phyloP scores from a whole-genome alignment of 345 rosid species.

The Iberis pinnata region DNA sequence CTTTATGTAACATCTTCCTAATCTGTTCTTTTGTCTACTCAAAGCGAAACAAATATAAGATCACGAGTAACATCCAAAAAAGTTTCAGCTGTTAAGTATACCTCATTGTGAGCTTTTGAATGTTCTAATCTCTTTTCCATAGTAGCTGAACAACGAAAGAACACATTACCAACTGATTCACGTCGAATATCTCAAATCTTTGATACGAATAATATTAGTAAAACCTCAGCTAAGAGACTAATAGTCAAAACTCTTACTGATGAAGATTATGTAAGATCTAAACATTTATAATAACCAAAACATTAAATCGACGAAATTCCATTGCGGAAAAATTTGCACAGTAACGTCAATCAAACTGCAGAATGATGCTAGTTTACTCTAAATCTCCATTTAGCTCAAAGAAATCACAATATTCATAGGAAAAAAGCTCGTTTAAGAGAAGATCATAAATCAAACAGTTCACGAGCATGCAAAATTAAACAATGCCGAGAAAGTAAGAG shows the following conservation, averaged over 20 bases:
- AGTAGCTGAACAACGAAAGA: slow-evolving; percentile 32
- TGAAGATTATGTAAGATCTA: neutral
- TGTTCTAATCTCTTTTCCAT: slow-evolving; percentile 25
- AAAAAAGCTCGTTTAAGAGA: too few relatives aligned
- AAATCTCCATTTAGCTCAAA: neutral
- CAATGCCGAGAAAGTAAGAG: neutral
- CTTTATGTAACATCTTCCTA: slow-evolving; percentile 51
- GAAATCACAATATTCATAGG: too few relatives aligned
- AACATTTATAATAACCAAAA: neutral
- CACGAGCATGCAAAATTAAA: slow-evolving; percentile 14
- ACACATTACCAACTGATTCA: neutral
- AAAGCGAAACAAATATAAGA: slow-evolving; percentile 16
- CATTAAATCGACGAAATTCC: neutral
- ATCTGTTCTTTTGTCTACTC: slow-evolving; percentile 45
- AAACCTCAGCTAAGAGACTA: neutral
- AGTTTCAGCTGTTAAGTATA: slow-evolving; percentile 18
- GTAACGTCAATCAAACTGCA: neutral
- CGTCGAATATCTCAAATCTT: neutral
- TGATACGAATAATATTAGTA: neutral
- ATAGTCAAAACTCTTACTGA: neutral
- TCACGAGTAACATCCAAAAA: slow-evolving; percentile 1
- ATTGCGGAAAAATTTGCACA: neutral
- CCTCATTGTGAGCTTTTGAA: slow-evolving; percentile 32
- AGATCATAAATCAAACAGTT: neutral
- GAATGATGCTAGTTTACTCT: slow-evolving; percentile 3